phyloP scores from a whole-genome alignment of 768 basidiomycete species.

The Podaxis sp. region DNA sequence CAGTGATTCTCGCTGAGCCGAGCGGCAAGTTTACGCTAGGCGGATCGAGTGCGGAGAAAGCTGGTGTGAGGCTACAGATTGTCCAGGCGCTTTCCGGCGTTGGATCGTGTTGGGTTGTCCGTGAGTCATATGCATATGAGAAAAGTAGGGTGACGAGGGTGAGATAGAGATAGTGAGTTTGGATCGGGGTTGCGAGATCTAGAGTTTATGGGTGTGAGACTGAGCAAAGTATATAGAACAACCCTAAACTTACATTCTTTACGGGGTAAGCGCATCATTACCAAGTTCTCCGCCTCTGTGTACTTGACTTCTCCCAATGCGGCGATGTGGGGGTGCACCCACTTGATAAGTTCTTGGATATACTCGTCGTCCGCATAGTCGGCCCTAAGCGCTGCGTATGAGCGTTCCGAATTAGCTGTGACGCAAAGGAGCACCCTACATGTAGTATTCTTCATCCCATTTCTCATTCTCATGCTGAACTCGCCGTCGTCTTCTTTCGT shows the following conservation, averaged over 20 bases:
- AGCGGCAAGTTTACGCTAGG: conserved; percentile 1
- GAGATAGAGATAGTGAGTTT: conserved; percentile 66
- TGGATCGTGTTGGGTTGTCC: conserved; percentile 77
- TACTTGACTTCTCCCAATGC: conserved; percentile 44
- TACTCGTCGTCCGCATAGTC: conserved; percentile 78
- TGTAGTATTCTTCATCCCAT: conserved; percentile 84
- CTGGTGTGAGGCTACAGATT: conserved; percentile 66
- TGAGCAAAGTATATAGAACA: background rate
- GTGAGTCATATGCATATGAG: conserved; percentile 78
- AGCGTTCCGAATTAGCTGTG: background rate
- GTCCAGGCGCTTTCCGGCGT: conserved; percentile 92
- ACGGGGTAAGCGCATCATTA: conserved; percentile 58
- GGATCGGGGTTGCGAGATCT: conserved; percentile 62
- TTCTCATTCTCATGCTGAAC: conserved; percentile 68
- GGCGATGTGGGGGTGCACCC: conserved; percentile 56
- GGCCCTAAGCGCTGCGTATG: conserved; percentile 49
- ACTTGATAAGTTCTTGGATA: conserved; percentile 68
- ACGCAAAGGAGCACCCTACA: conserved; percentile 43
- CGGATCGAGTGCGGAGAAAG: conserved; percentile 82
- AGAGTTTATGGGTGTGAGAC: conserved; percentile 12
- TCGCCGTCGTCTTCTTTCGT: conserved; percentile 55
- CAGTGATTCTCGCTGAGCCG: conserved; percentile 28
- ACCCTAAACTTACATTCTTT: conserved; percentile 47
- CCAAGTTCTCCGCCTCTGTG: conserved; percentile 69
- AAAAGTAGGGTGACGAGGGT: conserved; percentile 73